Base-by-base conservation (phyloP, 2,329 filamentous ascomycete genomes). In the Torrubiella hemipterigena region DNA sequence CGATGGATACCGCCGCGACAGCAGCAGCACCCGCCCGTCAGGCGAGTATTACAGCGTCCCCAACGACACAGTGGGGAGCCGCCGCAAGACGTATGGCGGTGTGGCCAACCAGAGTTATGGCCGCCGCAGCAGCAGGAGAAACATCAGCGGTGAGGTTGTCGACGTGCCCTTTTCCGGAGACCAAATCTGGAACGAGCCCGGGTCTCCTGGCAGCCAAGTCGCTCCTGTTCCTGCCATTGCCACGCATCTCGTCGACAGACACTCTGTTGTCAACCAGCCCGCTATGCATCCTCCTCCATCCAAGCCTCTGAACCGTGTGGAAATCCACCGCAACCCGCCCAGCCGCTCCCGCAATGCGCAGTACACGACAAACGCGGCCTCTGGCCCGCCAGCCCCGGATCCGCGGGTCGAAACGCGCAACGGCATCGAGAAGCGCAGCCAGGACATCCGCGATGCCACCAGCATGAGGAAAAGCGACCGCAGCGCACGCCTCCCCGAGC, bases 361-460 rank as follows among this genome's bases (percentile, higher is more conserved):
- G 13, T 95, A 95, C 56, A 85, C 72, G 3, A 73, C 67, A 32
- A 94, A 91, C 44, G 47, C 62, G 4, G 52, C 58, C 9, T 36
- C 43, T 3, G 50, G 32, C 35, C 43, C 52, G 32, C 42, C 52
- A 17, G 42, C 50, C 8, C 33, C 46, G 37, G 41, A 52, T 29
- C 61, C 65, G 14, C 56, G 63, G 6, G 58, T 67, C 23, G 70
- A 69, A 27, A 78, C 65, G 41, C 86, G 81, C 56, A 76, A 91
- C 47, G 85, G 81, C 14, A 67, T 84, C 40, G 87, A 95, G 54
- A 75, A 94, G 39, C 74, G 87, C 43, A 65, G 81, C 46, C 80
- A 94, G 30, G 89, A 96, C 37, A 91, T 96, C 42, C 76, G 84
- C 37, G 75, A 82, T 42, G 89, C 89, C 33, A 96, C 89, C 7